These are phyloP conservation scores for Cordyceps farinosa DNA, from an alignment of 2,329 filamentous ascomycete species.

Conservation along the genomic window DNA sequence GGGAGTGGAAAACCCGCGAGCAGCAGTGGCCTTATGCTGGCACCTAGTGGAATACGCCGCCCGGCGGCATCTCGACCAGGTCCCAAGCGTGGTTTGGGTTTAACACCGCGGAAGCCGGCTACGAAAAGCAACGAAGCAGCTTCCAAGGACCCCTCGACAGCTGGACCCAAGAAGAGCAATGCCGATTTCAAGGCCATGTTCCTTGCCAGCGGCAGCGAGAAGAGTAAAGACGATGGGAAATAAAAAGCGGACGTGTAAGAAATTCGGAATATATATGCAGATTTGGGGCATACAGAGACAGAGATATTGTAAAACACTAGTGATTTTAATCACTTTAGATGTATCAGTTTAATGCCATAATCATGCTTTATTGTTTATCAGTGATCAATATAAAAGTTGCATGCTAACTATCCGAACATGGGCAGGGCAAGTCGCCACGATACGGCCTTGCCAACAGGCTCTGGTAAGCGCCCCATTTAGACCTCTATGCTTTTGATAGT, in stretches of 20 bases:
- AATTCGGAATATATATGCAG: background rate
- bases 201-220: constrained; percentile 28
- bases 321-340: background rate
- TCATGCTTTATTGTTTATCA: background rate
- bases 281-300: background rate
- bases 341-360: background rate
- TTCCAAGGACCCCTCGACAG: constrained; percentile 27
- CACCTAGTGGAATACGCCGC: constrained; percentile 41
- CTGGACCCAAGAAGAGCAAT: constrained; percentile 51
- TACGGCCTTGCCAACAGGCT: background rate
- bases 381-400: background rate
- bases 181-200: constrained; percentile 57
- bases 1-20: constrained; percentile 6
- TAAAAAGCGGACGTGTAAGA: background rate
- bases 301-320: background rate
- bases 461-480: background rate
- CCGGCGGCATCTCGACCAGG: constrained; percentile 39
- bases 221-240: background rate
- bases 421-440: background rate
- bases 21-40: constrained; percentile 40
- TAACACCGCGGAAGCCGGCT: constrained; percentile 30
- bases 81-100: constrained; percentile 43
- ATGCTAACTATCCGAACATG: background rate
- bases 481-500: constrained; percentile 29
- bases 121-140: constrained; percentile 24